Conservation (phyloP, 2,329 filamentous ascomycete species). For the Nothopassalora personata region DNA sequence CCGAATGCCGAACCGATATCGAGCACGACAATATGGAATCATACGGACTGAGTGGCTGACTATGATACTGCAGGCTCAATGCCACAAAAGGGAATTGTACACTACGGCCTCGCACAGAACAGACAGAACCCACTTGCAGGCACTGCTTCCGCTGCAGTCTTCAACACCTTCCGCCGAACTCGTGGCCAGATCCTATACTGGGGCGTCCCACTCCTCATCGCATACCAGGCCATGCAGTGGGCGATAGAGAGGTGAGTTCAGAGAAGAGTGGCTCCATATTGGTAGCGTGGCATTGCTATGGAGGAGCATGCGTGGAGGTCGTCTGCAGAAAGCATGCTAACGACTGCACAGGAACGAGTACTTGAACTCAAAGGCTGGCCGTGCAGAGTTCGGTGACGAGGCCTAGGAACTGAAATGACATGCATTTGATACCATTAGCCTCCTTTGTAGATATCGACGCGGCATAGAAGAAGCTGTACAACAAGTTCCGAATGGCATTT, state of each 20-base stretch:
- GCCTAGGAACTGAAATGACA: slow-evolving; percentile 26
- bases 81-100: slow-evolving; percentile 56
- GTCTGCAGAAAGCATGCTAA: not conserved
- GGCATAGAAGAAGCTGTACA: slow-evolving; percentile 7
- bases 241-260: slow-evolving; percentile 74
- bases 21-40: not conserved
- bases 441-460: slow-evolving; percentile 13
- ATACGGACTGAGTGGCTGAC: not conserved
- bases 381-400: slow-evolving; percentile 47
- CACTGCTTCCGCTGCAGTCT: slow-evolving; percentile 72
- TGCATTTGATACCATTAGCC: slow-evolving; percentile 2
- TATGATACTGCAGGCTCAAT: slow-evolving; percentile 36
- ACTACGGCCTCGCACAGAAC: slow-evolving; percentile 78
- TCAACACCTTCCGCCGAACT: slow-evolving; percentile 90
- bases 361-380: slow-evolving; percentile 73
- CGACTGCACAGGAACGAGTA: slow-evolving; percentile 62
- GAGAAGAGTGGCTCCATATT: too few relatives aligned
- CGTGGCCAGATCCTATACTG: slow-evolving; percentile 84
- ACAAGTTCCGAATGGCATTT: not conserved
- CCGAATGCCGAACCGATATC: not conserved
- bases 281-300: too few relatives aligned
- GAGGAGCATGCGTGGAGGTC: not conserved
- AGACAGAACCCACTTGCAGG: slow-evolving; percentile 83
- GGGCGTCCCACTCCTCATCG: slow-evolving; percentile 69
- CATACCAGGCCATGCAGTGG: slow-evolving; percentile 84